Evolutionary conservation across 768 basidiomycete species (phyloP).

Genomic region (Cantharellus anzutake): DNA sequence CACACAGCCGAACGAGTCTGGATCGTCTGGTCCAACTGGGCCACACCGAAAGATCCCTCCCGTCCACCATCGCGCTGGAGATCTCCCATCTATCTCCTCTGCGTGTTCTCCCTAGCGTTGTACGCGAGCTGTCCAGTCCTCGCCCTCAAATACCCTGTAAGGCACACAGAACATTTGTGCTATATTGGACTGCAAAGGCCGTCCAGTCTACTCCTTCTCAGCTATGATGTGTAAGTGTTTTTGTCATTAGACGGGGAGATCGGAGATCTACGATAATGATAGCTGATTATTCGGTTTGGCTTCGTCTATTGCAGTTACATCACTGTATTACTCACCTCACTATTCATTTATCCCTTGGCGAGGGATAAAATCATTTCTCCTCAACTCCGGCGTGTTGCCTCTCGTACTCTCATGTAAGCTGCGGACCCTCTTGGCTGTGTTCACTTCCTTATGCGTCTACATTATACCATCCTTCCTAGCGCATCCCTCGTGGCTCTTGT

Average conservation of each 20-base stretch:
- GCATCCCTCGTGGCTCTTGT: slow-evolving; percentile 9
- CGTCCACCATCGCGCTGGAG: not conserved
- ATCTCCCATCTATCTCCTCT: not conserved
- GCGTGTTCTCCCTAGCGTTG: not conserved
- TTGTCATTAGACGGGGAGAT: not conserved
- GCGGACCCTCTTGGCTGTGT: not conserved
- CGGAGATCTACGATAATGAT: not conserved
- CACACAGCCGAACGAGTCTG: not conserved
- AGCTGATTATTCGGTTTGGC: not conserved
- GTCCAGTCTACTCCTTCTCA: slow-evolving; percentile 6
- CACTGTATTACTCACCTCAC: slow-evolving; percentile 7
- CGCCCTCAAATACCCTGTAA: not conserved
- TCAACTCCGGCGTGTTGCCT: slow-evolving; percentile 3
- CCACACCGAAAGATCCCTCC: not conserved
- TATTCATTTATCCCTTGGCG: slow-evolving; percentile 10
- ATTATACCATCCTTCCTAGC: not conserved
- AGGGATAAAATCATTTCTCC: not conserved
- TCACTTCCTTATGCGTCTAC: not conserved
- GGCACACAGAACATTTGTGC: not conserved
- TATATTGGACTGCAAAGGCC: slow-evolving; percentile 6
- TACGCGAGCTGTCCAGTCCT: not conserved
- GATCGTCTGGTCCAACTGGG: not conserved
- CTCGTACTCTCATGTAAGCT: slow-evolving; percentile 6
- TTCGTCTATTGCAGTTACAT: not conserved
- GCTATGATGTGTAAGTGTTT: slow-evolving; percentile 7